These are phyloP conservation scores for Alternaria atra DNA, from an alignment of 2,329 filamentous ascomycete genomes.

Conservation along the genomic window DNA sequence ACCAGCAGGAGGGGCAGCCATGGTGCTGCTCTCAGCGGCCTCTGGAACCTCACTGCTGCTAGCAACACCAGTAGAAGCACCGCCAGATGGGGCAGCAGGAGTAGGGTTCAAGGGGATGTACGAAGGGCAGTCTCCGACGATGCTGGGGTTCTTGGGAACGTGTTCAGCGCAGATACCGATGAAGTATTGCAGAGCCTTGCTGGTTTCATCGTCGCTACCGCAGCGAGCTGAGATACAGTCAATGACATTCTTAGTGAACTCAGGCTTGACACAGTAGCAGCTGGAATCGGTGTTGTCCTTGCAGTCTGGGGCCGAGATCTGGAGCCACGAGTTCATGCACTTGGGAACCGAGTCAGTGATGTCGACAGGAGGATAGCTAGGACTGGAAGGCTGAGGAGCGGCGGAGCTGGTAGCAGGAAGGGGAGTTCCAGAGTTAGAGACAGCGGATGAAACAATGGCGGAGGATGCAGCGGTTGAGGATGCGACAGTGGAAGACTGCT, in stretches of 20 bases:
- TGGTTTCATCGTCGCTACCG: conserved; percentile 69
- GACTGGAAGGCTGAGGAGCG: conserved; percentile 28
- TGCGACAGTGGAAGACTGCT: conserved; percentile 20
- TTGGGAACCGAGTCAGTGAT: conserved; percentile 78
- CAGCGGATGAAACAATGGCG: conserved; percentile 1
- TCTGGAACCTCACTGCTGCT: conserved; percentile 17
- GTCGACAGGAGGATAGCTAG: conserved; percentile 35
- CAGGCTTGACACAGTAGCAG: conserved; percentile 86
- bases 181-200: conserved; percentile 80
- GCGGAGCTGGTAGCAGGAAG: conserved; percentile 21
- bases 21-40: conserved; percentile 20
- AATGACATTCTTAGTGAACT: conserved; percentile 82
- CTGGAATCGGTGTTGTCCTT: conserved; percentile 80
- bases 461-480: conserved; percentile 9
- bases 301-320: conserved; percentile 71
- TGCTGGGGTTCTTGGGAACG: conserved; percentile 80
- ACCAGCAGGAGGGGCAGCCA: conserved; percentile 13
- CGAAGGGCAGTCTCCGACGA: conserved; percentile 77
- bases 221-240: conserved; percentile 81
- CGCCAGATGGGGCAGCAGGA: conserved; percentile 28
- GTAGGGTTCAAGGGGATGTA: conserved; percentile 58
- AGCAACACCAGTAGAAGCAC: conserved; percentile 8
- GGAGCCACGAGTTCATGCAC: conserved; percentile 91
- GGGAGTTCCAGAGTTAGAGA: conserved; percentile 8
- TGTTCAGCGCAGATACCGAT: conserved; percentile 87